phyloP scores from a whole-genome alignment of 2,329 filamentous ascomycete species.

The Cladophialophora immunda region DNA sequence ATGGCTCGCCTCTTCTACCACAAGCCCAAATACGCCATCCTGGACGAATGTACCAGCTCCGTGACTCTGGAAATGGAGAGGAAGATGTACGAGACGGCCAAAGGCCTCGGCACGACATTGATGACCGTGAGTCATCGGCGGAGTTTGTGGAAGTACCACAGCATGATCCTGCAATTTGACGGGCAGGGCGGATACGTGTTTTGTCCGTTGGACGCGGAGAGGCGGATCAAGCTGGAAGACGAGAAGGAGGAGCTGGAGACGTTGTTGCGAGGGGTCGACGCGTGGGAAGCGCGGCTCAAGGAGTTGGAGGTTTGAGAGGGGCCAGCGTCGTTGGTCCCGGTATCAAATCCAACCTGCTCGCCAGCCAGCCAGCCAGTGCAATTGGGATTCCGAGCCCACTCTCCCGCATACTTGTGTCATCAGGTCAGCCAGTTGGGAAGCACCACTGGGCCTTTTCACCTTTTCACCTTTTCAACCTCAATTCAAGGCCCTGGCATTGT shows the following conservation, averaged over 20 bases:
- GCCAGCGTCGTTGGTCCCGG: no score
- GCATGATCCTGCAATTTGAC: conserved; percentile 93
- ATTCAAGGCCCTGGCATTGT: no score
- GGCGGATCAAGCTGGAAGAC: conserved; percentile 84
- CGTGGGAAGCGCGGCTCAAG: conserved; percentile 80
- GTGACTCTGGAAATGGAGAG: conserved; percentile 96
- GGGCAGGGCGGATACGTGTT: conserved; percentile 93
- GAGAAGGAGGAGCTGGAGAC: conserved; percentile 95
- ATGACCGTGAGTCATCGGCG: conserved; percentile 95
- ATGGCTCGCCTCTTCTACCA: conserved; percentile 98
- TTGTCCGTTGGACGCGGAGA: conserved; percentile 86
- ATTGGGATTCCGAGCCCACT: no score
- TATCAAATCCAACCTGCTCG: neutral
- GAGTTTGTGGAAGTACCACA: conserved; percentile 96
- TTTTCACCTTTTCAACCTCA: no score
- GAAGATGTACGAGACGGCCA: conserved; percentile 96
- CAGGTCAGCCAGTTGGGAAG: no score
- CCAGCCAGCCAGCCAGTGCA: no score
- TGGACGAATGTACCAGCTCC: conserved; percentile 94
- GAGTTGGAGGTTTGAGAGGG: conserved; percentile 31
- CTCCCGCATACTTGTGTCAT: no score
- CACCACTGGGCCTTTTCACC: no score
- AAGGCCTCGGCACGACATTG: conserved; percentile 87
- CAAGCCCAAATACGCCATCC: conserved; percentile 87
- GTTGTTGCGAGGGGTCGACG: conserved; percentile 82